phyloP scores from a whole-genome alignment of 441 rosid genomes.

The Syzygium malaccense region DNA sequence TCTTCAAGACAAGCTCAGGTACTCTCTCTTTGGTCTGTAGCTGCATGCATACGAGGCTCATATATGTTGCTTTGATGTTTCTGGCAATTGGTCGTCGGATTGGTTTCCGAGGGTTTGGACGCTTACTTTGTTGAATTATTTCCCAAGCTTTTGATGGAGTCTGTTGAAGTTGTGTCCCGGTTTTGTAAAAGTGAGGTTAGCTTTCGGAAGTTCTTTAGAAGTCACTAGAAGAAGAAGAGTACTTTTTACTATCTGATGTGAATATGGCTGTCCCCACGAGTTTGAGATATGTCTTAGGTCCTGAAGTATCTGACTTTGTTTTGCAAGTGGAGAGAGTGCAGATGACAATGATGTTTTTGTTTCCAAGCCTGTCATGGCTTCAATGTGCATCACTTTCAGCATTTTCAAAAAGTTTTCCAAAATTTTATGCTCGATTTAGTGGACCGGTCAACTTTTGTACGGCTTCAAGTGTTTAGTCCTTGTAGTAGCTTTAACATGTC shows the following conservation, averaged over 20 bases:
- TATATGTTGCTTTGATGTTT: not conserved
- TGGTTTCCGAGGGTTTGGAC: conserved; percentile 76
- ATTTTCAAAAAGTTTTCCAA: not conserved
- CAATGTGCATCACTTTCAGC: not conserved
- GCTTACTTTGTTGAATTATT: conserved; percentile 61
- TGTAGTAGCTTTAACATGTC: not conserved
- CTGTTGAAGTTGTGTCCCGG: conserved; percentile 39
- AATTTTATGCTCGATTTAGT: not conserved
- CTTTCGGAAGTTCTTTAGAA: conserved; percentile 54
- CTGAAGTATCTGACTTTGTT: not conserved
- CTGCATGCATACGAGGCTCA: not conserved
- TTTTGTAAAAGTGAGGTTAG: conserved; percentile 60
- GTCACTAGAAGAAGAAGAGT: no score
- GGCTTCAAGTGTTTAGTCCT: not conserved
- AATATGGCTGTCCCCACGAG: not conserved
- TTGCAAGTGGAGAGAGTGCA: not conserved
- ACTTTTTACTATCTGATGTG: no score
- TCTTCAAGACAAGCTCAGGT: no score
- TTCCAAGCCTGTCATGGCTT: not conserved
- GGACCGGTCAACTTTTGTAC: not conserved
- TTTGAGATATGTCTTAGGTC: not conserved
- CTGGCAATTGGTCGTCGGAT: conserved; percentile 62
- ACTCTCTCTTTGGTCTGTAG: no score
- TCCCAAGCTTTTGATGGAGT: conserved; percentile 76
- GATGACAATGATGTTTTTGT: not conserved